Percentiles rank a stretch among this genome's conserved stretches.
These are phyloP conservation scores for Globomyces pollinis-pini DNA, from an alignment of 192 early-diverging fungal genomes.

Conservation along the genomic window DNA sequence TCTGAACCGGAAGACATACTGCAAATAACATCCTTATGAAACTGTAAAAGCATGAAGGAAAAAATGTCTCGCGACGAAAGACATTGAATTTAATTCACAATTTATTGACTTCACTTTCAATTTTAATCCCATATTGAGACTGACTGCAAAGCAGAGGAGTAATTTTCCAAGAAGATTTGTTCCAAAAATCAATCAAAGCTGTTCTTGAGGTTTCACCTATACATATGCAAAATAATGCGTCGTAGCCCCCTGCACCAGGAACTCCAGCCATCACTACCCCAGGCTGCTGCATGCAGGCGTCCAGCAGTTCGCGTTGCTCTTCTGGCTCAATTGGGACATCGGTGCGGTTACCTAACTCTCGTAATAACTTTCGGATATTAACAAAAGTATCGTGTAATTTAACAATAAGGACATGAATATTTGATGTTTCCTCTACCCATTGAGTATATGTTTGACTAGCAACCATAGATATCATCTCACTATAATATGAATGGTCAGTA, in stretches of 20 bases:
- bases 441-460: too few relatives aligned
- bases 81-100: neutral
- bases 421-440: too few relatives aligned
- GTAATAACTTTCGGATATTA: conserved; percentile 58
- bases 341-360: conserved; percentile 63
- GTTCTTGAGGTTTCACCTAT: conserved; percentile 9
- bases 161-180: neutral
- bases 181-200: neutral
- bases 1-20: too few relatives aligned
- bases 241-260: conserved; percentile 95
- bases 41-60: too few relatives aligned
- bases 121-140: neutral
- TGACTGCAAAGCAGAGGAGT: neutral
- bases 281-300: conserved; percentile 67
- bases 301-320: conserved; percentile 78
- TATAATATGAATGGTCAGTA: too few relatives aligned
- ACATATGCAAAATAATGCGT: conserved; percentile 89
- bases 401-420: too few relatives aligned
- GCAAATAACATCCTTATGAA: too few relatives aligned
- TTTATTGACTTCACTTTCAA: neutral
- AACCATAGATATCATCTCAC: too few relatives aligned
- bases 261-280: conserved; percentile 91
- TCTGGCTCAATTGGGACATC: conserved; percentile 85
- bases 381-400: too few relatives aligned
- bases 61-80: too few relatives aligned